Base-by-base conservation (phyloP, 1,284 basidiomycete genomes). In the Afroboletus lepidellus region DNA sequence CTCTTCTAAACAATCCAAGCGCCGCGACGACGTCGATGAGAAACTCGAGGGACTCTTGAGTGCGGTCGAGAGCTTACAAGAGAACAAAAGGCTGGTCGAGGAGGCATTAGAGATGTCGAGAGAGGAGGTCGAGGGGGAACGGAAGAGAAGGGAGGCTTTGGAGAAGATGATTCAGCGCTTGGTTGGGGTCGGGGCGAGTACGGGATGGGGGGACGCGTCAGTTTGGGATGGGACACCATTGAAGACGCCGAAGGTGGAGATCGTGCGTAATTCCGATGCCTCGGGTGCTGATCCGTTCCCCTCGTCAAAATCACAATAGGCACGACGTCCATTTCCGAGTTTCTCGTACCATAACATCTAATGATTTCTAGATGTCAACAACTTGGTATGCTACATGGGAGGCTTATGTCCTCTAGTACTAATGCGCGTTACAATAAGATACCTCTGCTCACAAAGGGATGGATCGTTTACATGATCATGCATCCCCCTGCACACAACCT, bases 21-120 rank as follows among this genome's bases (percentile, higher is more conserved):
- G 90, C 39, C 73, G 91, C 46, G 90, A 91, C 60, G 74, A 75
- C 44, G 85, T 94, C 3, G 82, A 87, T 55, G 91, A 93, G 46
- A 77, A 83, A 49, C 72, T 92, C 27, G 87, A 90, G 5, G 76
- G 77, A 2, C 74, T 91, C 5, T 70, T 73, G 18, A 63, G 58
- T 2, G 69, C 73, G 9, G 61, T 93, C 11, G 66, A 75, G 24
- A 75, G 74, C 18, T 62, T 90, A 34, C 69, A 66, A 3, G 66
- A 69, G 43, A 67, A 70, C 3, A 66, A 23, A 5, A 1, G 1
- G 8, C 50, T 53, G 8, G 21, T 51, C 3, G 53, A 91, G 15
- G 76, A 80, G 9, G 61, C 61, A 8, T 57, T 89, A 18, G 69
- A 75, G 48, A 61, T 60, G 48, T 65, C 72, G 21, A 37, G 50